These are phyloP conservation scores for Hericium erinaceus DNA, from an alignment of 768 basidiomycete species.

Conservation along the genomic window DNA sequence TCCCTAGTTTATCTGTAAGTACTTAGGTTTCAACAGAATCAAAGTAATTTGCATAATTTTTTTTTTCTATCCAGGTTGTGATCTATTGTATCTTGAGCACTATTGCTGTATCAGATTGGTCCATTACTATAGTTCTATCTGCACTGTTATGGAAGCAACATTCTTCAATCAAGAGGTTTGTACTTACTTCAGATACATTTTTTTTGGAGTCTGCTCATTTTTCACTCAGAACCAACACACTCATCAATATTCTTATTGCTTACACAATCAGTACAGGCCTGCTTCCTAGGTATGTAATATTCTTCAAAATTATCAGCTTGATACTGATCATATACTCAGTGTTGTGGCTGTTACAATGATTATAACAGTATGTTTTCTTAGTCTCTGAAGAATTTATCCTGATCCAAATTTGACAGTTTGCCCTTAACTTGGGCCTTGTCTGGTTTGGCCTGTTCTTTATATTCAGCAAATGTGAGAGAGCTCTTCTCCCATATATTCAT, in stretches of 20 bases:
- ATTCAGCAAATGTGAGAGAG: neutral
- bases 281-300: neutral
- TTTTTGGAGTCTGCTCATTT: neutral
- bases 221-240: neutral
- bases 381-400: neutral
- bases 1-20: neutral
- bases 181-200: neutral
- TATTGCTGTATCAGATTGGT: neutral
- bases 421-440: neutral
- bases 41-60: neutral
- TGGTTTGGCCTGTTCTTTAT: neutral
- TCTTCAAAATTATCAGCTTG: too few relatives aligned
- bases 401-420: neutral
- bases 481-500: neutral
- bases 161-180: neutral
- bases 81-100: neutral
- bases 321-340: neutral
- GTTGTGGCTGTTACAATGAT: neutral
- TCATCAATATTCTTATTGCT: neutral
- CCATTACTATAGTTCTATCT: neutral
- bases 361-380: neutral
- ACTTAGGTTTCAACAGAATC: neutral
- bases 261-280: neutral
- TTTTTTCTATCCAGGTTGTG: neutral
- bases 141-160: neutral